Evolutionary conservation across 495 filamentous ascomycete species (phyloP).

Genomic region (Letharia lupina): DNA sequence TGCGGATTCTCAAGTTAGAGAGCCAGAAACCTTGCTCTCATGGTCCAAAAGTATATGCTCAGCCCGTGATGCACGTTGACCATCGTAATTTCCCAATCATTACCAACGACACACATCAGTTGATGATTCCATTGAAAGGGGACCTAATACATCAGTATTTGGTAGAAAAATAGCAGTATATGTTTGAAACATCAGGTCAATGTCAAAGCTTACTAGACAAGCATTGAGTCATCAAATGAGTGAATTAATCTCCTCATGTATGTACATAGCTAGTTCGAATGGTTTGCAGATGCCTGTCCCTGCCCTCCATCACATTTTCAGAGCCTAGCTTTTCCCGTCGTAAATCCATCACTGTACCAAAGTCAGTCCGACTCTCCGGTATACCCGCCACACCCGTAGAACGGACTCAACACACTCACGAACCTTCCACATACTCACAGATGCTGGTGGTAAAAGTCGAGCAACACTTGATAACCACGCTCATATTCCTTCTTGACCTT

Average conservation of each 20-base stretch:
- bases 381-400: neutral
- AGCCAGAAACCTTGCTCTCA: neutral
- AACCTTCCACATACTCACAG: slow-evolving; percentile 39
- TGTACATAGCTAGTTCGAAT: neutral
- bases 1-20: neutral
- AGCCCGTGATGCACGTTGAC: neutral
- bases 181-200: neutral
- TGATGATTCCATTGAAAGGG: neutral
- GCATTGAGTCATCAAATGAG: neutral
- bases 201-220: neutral
- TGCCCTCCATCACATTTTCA: neutral
- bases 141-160: neutral
- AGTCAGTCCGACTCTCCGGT: neutral
- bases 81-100: too few relatives aligned
- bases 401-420: neutral
- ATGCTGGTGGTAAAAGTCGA: slow-evolving; percentile 70
- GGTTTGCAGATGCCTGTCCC: neutral
- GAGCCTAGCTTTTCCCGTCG: neutral
- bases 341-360: neutral
- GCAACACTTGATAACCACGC: slow-evolving; percentile 63
- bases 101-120: too few relatives aligned
- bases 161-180: too few relatives aligned
- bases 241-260: neutral
- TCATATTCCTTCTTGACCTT: slow-evolving; percentile 68
- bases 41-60: neutral